Evolutionary conservation across 2,329 filamentous ascomycete species (phyloP).

Genomic region (Fusarium staphyleae): DNA sequence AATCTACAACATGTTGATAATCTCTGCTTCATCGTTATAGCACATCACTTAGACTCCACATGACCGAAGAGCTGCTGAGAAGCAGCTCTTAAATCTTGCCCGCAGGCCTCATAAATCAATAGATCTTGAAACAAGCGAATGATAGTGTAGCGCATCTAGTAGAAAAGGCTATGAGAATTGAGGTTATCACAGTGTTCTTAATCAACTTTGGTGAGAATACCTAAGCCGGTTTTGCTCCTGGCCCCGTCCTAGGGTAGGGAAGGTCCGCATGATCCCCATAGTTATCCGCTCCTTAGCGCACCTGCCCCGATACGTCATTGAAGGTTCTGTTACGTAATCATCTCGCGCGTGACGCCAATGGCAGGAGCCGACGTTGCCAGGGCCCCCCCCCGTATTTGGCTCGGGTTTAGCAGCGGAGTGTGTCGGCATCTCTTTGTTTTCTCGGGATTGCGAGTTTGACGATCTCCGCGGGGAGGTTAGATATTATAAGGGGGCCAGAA

Average conservation of each 20-base stretch:
- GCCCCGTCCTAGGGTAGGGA: conserved; percentile 3
- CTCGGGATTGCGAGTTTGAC: conserved; percentile 14
- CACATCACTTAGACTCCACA: too few species aligned
- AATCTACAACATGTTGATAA: too few species aligned
- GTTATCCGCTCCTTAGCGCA: conserved; percentile 18
- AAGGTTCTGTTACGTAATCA: conserved; percentile 42
- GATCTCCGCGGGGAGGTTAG: conserved; percentile 39
- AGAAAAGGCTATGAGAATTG: too few species aligned
- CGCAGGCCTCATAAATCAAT: too few species aligned
- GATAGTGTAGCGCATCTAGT: too few species aligned
- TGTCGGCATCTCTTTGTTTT: neutral
- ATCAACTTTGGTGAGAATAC: too few species aligned
- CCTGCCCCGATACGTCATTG: neutral
- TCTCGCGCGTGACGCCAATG: conserved; percentile 32
- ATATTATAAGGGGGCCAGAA: neutral
- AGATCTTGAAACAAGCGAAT: too few species aligned
- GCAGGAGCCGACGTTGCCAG: neutral
- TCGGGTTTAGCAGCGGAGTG: neutral
- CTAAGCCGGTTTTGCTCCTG: too few species aligned
- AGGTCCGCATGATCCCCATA: conserved; percentile 7
- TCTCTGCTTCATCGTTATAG: too few species aligned
- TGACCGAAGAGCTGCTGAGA: too few species aligned
- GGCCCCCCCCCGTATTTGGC: neutral
- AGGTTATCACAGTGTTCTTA: too few species aligned
- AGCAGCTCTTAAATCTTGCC: too few species aligned